phyloP scores from a whole-genome alignment of 192 early-diverging fungal species.

The Globomyces pollinis-pini region DNA sequence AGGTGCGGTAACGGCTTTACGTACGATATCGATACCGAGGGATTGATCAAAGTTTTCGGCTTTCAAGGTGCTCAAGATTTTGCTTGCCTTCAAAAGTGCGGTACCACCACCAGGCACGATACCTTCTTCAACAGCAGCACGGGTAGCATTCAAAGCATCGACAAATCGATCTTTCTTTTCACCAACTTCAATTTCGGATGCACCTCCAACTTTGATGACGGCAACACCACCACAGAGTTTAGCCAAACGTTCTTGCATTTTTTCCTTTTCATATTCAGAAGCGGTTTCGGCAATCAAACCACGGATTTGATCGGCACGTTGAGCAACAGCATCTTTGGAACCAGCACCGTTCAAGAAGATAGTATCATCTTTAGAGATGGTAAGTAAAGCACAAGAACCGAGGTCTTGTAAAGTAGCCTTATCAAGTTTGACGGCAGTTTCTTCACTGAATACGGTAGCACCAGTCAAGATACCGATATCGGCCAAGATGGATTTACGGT shows the following conservation, averaged over 20 bases:
- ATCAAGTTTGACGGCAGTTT: slow-evolving; percentile 95
- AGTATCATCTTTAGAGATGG: slow-evolving; percentile 99
- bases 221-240: slow-evolving; percentile 98
- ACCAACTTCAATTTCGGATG: slow-evolving; percentile 98
- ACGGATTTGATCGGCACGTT: slow-evolving; percentile 98
- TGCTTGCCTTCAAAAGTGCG: slow-evolving; percentile 89
- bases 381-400: slow-evolving; percentile 79
- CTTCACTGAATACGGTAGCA: slow-evolving; percentile 93
- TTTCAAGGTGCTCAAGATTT: slow-evolving; percentile 72
- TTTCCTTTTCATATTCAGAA: slow-evolving; percentile 98
- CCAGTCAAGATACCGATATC: slow-evolving; percentile 97
- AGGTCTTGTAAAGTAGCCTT: slow-evolving; percentile 65
- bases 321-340: slow-evolving; percentile 76
- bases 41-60: slow-evolving; percentile 99
- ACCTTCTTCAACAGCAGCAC: slow-evolving; percentile 98
- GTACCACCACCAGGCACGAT: slow-evolving; percentile 98
- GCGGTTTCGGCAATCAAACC: slow-evolving; percentile 74
- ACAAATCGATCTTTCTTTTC: slow-evolving; percentile 99
- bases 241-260: slow-evolving; percentile 98
- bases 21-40: slow-evolving; percentile 94
- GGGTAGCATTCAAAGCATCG: slow-evolving; percentile 96
- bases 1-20: slow-evolving; percentile 87
- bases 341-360: slow-evolving; percentile 95
- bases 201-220: slow-evolving; percentile 97
- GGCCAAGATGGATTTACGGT: slow-evolving; percentile 97